These are phyloP conservation scores for Narthecium ossifragum DNA, from an alignment of 106 monocot species.

Conservation along the genomic window DNA sequence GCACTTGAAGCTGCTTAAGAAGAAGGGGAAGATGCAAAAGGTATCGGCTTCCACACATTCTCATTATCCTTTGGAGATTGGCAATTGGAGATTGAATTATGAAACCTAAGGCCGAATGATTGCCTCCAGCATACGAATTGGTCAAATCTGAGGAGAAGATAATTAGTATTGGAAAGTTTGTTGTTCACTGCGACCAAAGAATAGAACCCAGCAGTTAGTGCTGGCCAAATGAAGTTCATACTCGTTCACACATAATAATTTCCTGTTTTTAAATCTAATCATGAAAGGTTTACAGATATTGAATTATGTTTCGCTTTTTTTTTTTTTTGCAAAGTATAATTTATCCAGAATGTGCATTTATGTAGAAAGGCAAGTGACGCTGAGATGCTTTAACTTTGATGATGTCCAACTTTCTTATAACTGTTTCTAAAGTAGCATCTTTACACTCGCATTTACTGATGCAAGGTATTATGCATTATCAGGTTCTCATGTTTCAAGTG, in stretches of 20 bases:
- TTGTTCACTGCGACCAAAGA: no score
- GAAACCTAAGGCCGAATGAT: background rate
- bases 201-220: no score
- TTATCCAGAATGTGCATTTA: no score
- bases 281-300: no score
- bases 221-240: background rate
- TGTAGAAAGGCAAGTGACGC: background rate
- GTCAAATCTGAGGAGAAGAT: no score
- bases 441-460: background rate
- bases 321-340: no score
- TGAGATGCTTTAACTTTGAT: background rate
- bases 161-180: no score
- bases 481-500: background rate
- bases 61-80: background rate
- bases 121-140: no score
- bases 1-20: constrained; percentile 29
- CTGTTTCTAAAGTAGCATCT: background rate
- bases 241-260: no score
- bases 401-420: background rate
- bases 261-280: no score
- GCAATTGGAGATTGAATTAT: background rate
- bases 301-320: no score
- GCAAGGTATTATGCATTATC: background rate
- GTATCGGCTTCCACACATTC: background rate
- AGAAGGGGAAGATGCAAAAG: constrained; percentile 22